Evolutionary conservation across 805 yeast species (phyloP).

Genomic region (Monosporozyma servazzii): DNA sequence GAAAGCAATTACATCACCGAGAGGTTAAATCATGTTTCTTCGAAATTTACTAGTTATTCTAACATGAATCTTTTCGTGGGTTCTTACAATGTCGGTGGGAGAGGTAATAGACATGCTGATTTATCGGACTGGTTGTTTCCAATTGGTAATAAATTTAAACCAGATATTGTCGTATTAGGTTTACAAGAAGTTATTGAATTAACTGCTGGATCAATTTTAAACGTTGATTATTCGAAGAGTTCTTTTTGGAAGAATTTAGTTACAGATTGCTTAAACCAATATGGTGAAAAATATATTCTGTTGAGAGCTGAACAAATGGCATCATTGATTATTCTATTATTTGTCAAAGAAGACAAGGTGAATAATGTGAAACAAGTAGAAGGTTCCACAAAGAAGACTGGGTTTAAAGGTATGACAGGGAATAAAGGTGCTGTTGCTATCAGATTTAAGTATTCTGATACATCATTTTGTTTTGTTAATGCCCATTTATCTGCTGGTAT

Average conservation of each 20-base stretch:
- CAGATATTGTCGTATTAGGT: slow-evolving; percentile 80
- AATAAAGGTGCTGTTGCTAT: slow-evolving; percentile 96
- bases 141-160: slow-evolving; percentile 41
- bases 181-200: slow-evolving; percentile 91
- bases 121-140: slow-evolving; percentile 77
- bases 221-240: slow-evolving; percentile 69
- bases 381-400: slow-evolving; percentile 87
- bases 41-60: slow-evolving; percentile 50
- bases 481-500: slow-evolving; percentile 94
- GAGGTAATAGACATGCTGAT: slow-evolving; percentile 43
- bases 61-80: slow-evolving; percentile 66
- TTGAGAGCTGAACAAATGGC: slow-evolving; percentile 69
- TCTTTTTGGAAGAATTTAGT: slow-evolving; percentile 69
- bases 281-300: slow-evolving; percentile 45
- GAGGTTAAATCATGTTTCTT: slow-evolving; percentile 36
- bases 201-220: slow-evolving; percentile 81
- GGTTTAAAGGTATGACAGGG: slow-evolving; percentile 93
- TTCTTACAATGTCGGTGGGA: slow-evolving; percentile 82
- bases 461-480: slow-evolving; percentile 75
- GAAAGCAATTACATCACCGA: slow-evolving; percentile 67
- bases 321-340: slow-evolving; percentile 56
- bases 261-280: slow-evolving; percentile 51
- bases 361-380: slow-evolving; percentile 66
- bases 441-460: slow-evolving; percentile 70
- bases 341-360: slow-evolving; percentile 43